Evolutionary conservation across 805 yeast genomes (phyloP).

Genomic region (Jamesozyma piceae): DNA sequence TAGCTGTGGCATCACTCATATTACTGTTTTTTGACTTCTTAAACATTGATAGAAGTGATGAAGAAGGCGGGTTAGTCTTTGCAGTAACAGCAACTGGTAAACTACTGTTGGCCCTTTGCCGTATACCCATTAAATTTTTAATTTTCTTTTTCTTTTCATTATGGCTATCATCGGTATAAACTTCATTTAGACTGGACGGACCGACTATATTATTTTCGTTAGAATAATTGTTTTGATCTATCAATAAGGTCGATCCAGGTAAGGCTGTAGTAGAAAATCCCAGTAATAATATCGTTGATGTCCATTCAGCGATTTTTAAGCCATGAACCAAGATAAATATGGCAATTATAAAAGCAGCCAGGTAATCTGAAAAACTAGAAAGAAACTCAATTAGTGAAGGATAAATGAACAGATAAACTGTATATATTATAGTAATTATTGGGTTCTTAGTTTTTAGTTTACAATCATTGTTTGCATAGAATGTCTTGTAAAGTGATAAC

Average conservation of each 20-base stretch:
- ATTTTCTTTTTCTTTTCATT: neutral
- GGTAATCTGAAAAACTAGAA: slow-evolving; percentile 21
- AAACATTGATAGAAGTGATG: neutral
- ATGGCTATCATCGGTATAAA: neutral
- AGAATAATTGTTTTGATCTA: slow-evolving; percentile 5
- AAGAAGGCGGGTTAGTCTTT: neutral
- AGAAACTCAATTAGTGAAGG: slow-evolving; percentile 17
- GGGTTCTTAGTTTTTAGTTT: slow-evolving; percentile 29
- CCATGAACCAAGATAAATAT: slow-evolving; percentile 27
- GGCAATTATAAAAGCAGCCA: slow-evolving; percentile 23
- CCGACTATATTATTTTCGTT: neutral
- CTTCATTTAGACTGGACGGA: slow-evolving; percentile 2
- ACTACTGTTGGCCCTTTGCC: slow-evolving; percentile 11
- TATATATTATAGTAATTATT: slow-evolving; percentile 25
- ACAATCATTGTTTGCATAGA: slow-evolving; percentile 22
- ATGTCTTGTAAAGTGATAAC: slow-evolving; percentile 19
- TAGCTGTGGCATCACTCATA: slow-evolving; percentile 11
- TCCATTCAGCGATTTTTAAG: slow-evolving; percentile 28
- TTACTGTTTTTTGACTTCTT: neutral
- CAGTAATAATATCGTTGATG: slow-evolving; percentile 26
- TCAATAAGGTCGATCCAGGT: slow-evolving; percentile 14
- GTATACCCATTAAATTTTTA: neutral
- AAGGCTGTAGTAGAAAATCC: slow-evolving; percentile 29
- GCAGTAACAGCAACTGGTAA: slow-evolving; percentile 11
- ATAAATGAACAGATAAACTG: slow-evolving; percentile 20